A percentile compares a stretch with the other conserved stretches of the same genome.
phyloP scores from a whole-genome alignment of 768 basidiomycete genomes.

The Crassisporium funariophilum region DNA sequence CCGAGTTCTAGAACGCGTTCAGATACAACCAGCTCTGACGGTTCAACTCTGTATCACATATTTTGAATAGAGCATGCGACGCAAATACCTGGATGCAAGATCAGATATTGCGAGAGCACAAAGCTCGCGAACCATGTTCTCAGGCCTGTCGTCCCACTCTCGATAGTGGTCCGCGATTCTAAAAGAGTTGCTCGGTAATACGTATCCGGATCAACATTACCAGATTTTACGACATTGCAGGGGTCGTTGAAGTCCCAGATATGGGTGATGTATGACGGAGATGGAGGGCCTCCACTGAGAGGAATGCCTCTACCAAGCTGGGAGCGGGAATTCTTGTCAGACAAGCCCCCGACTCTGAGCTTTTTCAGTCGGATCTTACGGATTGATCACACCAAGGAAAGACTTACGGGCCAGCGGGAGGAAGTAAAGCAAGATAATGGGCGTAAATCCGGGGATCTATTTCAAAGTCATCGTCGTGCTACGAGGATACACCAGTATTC shows the following conservation, averaged over 20 bases:
- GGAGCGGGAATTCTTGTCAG: constrained; percentile 18
- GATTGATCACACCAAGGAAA: constrained; percentile 4
- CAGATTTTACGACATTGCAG: background rate
- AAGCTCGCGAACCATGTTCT: constrained; percentile 81
- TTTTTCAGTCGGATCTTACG: too few species aligned
- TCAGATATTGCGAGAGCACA: constrained; percentile 62
- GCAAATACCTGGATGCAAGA: constrained; percentile 53
- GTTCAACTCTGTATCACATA: constrained; percentile 10
- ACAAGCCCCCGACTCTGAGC: constrained; percentile 23
- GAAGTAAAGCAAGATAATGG: constrained; percentile 53
- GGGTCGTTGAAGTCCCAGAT: constrained; percentile 46
- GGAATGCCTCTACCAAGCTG: constrained; percentile 30
- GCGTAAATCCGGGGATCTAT: constrained; percentile 69
- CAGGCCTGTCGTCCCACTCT: constrained; percentile 77
- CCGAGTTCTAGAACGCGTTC: constrained; percentile 72
- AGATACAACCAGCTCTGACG: constrained; percentile 46
- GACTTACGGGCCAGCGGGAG: constrained; percentile 36
- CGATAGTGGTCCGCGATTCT: constrained; percentile 74
- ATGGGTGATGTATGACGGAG: constrained; percentile 66
- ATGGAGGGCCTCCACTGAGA: constrained; percentile 36
- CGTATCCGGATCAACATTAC: constrained; percentile 20
- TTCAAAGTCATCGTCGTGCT: constrained; percentile 51
- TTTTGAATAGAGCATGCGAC: background rate
- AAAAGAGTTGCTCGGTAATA: constrained; percentile 58
- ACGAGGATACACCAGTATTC: constrained; percentile 5